Evolutionary conservation across 176 grass and related monocot genomes (phyloP).

Genomic region (Sorghum bicolor): DNA sequence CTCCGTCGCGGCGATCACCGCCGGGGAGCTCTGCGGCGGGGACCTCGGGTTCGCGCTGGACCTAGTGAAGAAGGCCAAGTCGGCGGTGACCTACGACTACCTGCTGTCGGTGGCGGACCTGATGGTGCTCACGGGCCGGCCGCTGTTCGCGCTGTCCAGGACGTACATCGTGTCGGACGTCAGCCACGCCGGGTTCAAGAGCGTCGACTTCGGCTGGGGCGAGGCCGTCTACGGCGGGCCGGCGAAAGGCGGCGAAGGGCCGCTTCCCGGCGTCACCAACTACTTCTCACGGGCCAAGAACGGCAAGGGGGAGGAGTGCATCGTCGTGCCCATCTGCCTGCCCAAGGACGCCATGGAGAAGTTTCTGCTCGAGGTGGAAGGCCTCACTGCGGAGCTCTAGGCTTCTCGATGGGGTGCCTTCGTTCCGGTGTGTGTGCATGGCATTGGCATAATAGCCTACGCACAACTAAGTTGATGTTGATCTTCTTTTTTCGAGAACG

Average conservation of each 20-base stretch:
- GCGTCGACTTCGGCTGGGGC: constrained; percentile 79
- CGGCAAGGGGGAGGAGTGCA: constrained; percentile 45
- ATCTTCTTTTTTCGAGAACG: too few relatives aligned
- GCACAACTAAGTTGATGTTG: too few relatives aligned
- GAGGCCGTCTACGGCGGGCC: constrained; percentile 49
- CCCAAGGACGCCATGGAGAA: constrained; percentile 61
- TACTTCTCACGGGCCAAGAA: constrained; percentile 59
- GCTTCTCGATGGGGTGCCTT: too few relatives aligned
- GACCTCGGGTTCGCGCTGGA: constrained; percentile 55
- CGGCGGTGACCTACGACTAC: constrained; percentile 54
- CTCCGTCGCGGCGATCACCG: constrained; percentile 46
- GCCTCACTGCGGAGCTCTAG: constrained; percentile 23
- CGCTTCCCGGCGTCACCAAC: constrained; percentile 39
- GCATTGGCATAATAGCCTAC: too few relatives aligned
- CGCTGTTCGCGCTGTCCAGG: constrained; percentile 33
- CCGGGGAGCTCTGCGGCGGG: constrained; percentile 28
- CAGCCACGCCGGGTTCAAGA: constrained; percentile 54
- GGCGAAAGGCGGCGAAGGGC: constrained; percentile 55
- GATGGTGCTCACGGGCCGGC: constrained; percentile 40
- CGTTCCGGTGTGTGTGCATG: too few relatives aligned
- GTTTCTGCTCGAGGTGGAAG: constrained; percentile 57
- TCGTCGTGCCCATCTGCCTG: constrained; percentile 61
- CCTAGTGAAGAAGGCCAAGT: constrained; percentile 62
- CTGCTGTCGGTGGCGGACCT: constrained; percentile 68
- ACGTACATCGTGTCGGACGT: constrained; percentile 75